A percentile compares a stretch with the other conserved stretches of the same genome.
phyloP scores from a whole-genome alignment of 2,329 filamentous ascomycete genomes.

The Ophiosphaerella herpotricha region DNA sequence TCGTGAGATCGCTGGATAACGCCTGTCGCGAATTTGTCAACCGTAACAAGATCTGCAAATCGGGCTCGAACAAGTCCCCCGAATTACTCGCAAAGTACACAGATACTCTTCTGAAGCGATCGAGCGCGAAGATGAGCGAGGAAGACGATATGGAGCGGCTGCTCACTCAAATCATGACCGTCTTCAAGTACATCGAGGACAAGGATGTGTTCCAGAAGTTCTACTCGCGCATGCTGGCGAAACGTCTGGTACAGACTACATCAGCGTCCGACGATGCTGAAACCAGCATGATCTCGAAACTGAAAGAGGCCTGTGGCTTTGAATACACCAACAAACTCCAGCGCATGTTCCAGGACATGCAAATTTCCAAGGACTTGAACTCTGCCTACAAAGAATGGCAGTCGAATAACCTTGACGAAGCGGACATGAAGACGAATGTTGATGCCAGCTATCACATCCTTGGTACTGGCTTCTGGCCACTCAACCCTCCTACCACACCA shows the following conservation, averaged over 20 bases:
- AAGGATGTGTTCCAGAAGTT: constrained; percentile 99
- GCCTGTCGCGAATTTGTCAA: constrained; percentile 98
- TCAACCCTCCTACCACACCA: constrained; percentile 82
- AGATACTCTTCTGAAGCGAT: constrained; percentile 90
- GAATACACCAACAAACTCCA: constrained; percentile 99
- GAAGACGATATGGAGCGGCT: constrained; percentile 91
- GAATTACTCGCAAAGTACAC: constrained; percentile 95
- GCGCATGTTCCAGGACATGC: constrained; percentile 99
- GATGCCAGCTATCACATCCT: constrained; percentile 92
- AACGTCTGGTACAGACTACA: constrained; percentile 90
- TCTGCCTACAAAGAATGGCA: constrained; percentile 82
- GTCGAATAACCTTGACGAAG: constrained; percentile 65
- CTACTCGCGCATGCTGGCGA: constrained; percentile 94
- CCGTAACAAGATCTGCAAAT: constrained; percentile 93
- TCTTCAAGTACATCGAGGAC: constrained; percentile 99
- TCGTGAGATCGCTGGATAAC: constrained; percentile 93
- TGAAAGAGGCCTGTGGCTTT: constrained; percentile 98
- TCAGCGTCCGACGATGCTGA: constrained; percentile 97
- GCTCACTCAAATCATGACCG: constrained; percentile 93
- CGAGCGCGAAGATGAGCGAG: constrained; percentile 81
- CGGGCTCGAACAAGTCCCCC: constrained; percentile 89
- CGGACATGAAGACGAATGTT: constrained; percentile 69
- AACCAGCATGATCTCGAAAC: constrained; percentile 98
- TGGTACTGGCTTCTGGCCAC: constrained; percentile 96
- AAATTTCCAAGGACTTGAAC: constrained; percentile 97